Evolutionary conservation across 2,329 filamentous ascomycete genomes (phyloP), one percentile per base, ranked within the genome.

Genomic region (Exophiala spinifera): DNA sequence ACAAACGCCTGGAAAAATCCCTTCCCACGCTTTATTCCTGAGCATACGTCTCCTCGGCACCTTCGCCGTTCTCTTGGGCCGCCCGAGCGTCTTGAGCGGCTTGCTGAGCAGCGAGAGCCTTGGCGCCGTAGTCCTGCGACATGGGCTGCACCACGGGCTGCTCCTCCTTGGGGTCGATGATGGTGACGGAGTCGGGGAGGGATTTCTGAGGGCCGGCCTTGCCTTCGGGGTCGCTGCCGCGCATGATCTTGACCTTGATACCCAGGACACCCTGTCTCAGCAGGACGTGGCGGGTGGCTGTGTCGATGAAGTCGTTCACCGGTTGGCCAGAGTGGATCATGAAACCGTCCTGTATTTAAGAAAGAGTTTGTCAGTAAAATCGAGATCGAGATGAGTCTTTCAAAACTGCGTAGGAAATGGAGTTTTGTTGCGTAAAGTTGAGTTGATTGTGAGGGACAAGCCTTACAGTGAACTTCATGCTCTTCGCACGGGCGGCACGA

Each of bases 181-280:
- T 94, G 76, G 92, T 97, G 77, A 99, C 94, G 75, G 91, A 90
- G 78, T 99, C 94, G 68, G 94, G 94, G 65, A 99, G 89, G 67
- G 91, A 86, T 86, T 97, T 96, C 80, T 91, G 89, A 70, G 92
- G 91, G 68, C 94, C 91, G 71, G 90, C 86, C 87, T 99, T 99
- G 86, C 94, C 94, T 81, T 97, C 91, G 76, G 94, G 94, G 83
- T 99, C 94, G 69, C 90, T 94, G 75, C 94, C 94, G 77, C 95
- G 91, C 94, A 99, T 99, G 82, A 99, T 99, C 91, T 99, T 99
- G 79, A 99, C 94, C 87, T 99, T 99, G 83, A 99, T 99, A 82
- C 94, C 94, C 66, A 99, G 84, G 66, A 99, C 94, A 89, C 94
- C 94, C 84, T 99, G 94, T 81, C 95, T 89, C 78, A 99, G 91